A percentile compares a stretch with the other conserved stretches of the same genome.
Conservation (phyloP, 2,329 filamentous ascomycete genomes). For the Talaromyces sp. region DNA sequence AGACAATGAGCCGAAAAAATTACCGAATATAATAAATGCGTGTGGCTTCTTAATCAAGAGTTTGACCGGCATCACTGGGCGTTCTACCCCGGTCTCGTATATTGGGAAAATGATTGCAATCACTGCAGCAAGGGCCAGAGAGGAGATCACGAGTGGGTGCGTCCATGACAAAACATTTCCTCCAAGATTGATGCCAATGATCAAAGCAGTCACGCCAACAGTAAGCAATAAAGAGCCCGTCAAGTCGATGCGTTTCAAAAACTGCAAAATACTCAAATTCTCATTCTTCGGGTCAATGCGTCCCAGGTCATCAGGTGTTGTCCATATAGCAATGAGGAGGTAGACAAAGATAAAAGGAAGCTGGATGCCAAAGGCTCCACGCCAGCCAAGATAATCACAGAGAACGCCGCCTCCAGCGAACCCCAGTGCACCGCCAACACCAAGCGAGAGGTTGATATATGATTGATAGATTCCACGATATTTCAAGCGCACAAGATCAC, state of each 20-base stretch:
- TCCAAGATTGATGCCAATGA: conserved; percentile 48
- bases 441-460: conserved; percentile 34
- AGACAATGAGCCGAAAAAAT: conserved; percentile 46
- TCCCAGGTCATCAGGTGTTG: conserved; percentile 41
- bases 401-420: conserved; percentile 34
- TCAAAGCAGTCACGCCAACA: conserved; percentile 41
- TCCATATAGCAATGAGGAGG: conserved; percentile 38
- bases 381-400: conserved; percentile 36
- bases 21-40: conserved; percentile 46
- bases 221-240: conserved; percentile 45
- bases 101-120: conserved; percentile 34
- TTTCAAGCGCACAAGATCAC: conserved; percentile 69
- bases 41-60: conserved; percentile 43
- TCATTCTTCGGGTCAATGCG: conserved; percentile 37
- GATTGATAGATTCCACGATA: conserved; percentile 43
- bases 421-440: conserved; percentile 32
- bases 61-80: conserved; percentile 45
- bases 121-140: conserved; percentile 37
- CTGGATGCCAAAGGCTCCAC: conserved; percentile 43
- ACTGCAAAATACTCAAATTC: conserved; percentile 34
- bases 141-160: conserved; percentile 45
- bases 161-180: conserved; percentile 48
- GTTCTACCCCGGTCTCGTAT: conserved; percentile 39
- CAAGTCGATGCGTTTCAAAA: conserved; percentile 45
- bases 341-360: conserved; percentile 43